phyloP scores from a whole-genome alignment of 768 basidiomycete genomes.

The Xerocomellus intermedius region DNA sequence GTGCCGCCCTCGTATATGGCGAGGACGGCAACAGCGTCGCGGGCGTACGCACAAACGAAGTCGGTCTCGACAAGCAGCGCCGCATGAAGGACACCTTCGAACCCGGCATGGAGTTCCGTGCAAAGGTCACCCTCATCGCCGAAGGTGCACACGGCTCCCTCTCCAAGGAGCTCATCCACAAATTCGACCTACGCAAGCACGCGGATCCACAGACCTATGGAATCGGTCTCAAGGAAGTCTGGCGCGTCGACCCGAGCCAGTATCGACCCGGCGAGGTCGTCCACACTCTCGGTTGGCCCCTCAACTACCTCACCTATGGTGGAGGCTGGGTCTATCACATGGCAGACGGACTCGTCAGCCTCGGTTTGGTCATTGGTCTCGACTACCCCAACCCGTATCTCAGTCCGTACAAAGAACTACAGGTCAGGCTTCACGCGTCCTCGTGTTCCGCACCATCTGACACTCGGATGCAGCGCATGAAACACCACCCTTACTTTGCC shows the following conservation, averaged over 20 bases:
- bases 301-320: conserved; percentile 74
- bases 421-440: conserved; percentile 48
- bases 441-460: conserved; percentile 3
- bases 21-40: conserved; percentile 33
- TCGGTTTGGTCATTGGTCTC: conserved; percentile 90
- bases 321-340: conserved; percentile 97
- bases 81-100: conserved; percentile 86
- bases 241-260: conserved; percentile 70
- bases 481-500: conserved; percentile 92
- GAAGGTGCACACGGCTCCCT: conserved; percentile 95
- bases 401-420: conserved; percentile 89
- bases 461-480: conserved; percentile 61
- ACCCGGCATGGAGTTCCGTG: conserved; percentile 93
- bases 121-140: conserved; percentile 88
- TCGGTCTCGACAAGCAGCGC: conserved; percentile 78
- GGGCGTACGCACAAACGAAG: conserved; percentile 91
- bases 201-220: conserved; percentile 92
- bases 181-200: conserved; percentile 67
- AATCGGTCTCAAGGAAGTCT: conserved; percentile 95
- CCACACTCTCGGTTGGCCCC: conserved; percentile 93
- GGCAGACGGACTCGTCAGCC: conserved; percentile 83
- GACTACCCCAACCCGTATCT: conserved; percentile 95
- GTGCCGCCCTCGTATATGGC: conserved; percentile 78
- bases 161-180: conserved; percentile 71
- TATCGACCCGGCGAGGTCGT: conserved; percentile 76